Conservation (phyloP, 2,329 filamentous ascomycete genomes). For the Arthrobotrys conoides region DNA sequence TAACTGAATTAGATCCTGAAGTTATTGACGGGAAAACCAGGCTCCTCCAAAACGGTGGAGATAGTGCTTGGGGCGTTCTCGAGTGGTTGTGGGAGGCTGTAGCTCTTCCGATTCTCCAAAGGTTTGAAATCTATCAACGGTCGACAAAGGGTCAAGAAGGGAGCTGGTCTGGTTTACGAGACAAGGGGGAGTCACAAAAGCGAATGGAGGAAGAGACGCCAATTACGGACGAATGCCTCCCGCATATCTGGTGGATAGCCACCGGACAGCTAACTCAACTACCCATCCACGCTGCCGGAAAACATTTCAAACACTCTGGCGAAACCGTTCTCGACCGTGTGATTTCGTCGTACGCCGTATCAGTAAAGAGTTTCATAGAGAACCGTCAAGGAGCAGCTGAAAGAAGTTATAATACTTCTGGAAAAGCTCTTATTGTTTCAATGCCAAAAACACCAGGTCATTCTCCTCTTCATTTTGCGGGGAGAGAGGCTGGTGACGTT, state of each 20-base stretch:
- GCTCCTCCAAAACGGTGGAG: slow-evolving; percentile 2
- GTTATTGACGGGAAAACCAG: slow-evolving; percentile 12
- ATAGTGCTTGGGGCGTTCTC: slow-evolving; percentile 58
- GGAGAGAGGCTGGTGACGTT: not conserved
- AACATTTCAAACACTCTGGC: slow-evolving; percentile 61
- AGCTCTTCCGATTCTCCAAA: slow-evolving; percentile 64
- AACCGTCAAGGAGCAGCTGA: slow-evolving; percentile 55
- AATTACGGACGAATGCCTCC: slow-evolving; percentile 52
- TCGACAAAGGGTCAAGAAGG: not conserved
- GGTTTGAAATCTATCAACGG: slow-evolving; percentile 62
- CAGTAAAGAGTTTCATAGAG: slow-evolving; percentile 65
- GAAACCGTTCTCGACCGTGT: slow-evolving; percentile 66
- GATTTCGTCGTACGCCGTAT: slow-evolving; percentile 67
- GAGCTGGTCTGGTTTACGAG: not conserved
- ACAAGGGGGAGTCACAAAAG: not conserved
- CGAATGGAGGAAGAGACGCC: no score
- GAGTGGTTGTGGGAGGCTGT: slow-evolving; percentile 66
- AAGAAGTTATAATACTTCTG: not conserved
- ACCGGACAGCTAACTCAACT: slow-evolving; percentile 65
- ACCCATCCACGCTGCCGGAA: slow-evolving; percentile 66
- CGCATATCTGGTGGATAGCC: slow-evolving; percentile 66
- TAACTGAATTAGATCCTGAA: slow-evolving; percentile 37
- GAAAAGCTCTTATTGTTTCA: slow-evolving; percentile 64
- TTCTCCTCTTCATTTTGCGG: slow-evolving; percentile 14
- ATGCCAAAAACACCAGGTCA: slow-evolving; percentile 65